These are phyloP conservation scores for Solanum aculeatissimum DNA, from an alignment of 305 asterid genomes.

Conservation along the genomic window DNA sequence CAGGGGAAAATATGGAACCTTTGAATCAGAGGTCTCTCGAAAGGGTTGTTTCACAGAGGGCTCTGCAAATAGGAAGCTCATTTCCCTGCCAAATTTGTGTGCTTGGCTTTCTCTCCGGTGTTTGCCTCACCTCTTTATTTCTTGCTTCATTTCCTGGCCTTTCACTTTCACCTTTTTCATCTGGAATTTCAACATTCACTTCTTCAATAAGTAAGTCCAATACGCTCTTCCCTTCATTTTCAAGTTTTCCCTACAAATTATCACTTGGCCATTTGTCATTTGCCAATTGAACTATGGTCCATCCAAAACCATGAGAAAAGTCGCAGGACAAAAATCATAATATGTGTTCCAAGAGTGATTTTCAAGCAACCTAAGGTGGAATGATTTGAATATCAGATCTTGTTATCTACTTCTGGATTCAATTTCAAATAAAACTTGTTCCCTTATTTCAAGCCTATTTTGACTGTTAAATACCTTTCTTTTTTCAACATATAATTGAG, in stretches of 20 bases:
- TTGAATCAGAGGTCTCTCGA: conserved; percentile 51
- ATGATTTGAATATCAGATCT: background rate
- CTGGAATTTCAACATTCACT: conserved; percentile 18
- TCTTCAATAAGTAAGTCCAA: conserved; percentile 27
- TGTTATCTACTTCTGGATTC: background rate
- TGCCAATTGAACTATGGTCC: no score
- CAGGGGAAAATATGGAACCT: conserved; percentile 32
- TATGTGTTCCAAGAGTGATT: conserved; percentile 8
- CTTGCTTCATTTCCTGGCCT: conserved; percentile 42
- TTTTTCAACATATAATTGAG: background rate
- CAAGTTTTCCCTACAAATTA: background rate
- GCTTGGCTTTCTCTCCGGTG: conserved; percentile 73
- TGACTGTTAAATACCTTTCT: background rate
- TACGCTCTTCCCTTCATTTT: background rate
- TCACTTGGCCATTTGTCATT: no score
- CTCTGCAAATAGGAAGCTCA: conserved; percentile 63
- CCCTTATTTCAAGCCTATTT: background rate
- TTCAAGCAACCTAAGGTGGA: conserved; percentile 23
- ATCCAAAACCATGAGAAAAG: no score
- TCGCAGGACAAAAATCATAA: background rate
- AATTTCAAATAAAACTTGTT: background rate
- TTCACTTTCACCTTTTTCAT: conserved; percentile 30
- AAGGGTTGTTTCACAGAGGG: conserved; percentile 71
- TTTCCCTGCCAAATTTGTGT: conserved; percentile 78
- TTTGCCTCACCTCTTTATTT: conserved; percentile 76